Percentiles rank a stretch among this genome's conserved stretches.
Conservation (phyloP, 1,139 yeast genomes). For the Sugiyamaella pinicola region DNA sequence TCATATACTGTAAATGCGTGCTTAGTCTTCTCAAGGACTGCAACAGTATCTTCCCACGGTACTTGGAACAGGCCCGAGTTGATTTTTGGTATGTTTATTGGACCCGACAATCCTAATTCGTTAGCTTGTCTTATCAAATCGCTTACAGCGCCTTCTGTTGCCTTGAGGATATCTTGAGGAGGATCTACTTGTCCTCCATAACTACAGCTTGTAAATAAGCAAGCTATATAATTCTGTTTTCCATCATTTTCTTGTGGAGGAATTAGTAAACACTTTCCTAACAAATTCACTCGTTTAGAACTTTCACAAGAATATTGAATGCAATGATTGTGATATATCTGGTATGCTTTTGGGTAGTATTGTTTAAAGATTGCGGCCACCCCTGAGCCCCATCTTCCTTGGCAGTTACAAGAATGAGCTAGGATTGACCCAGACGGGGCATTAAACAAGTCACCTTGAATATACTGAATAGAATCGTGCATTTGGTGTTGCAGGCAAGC, state of each 20-base stretch:
- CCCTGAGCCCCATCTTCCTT: conserved; percentile 87
- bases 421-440: conserved; percentile 48
- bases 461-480: conserved; percentile 42
- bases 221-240: conserved; percentile 52
- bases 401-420: conserved; percentile 79
- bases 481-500: no score
- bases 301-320: conserved; percentile 32
- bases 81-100: conserved; percentile 64
- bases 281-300: conserved; percentile 37
- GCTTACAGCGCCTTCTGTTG: conserved; percentile 53
- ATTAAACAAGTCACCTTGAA: conserved; percentile 61
- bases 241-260: conserved; percentile 42
- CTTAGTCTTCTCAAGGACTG: conserved; percentile 45
- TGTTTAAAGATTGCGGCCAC: conserved; percentile 58
- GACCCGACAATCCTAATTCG: conserved; percentile 12
- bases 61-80: conserved; percentile 79
- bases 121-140: conserved; percentile 50
- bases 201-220: conserved; percentile 63
- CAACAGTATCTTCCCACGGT: conserved; percentile 74
- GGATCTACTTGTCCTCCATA: conserved; percentile 46
- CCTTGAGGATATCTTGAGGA: conserved; percentile 49
- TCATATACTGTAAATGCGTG: conserved; percentile 50
- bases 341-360: conserved; percentile 56
- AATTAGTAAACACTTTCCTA: conserved; percentile 59
- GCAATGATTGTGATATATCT: conserved; percentile 54